Conservation (phyloP, 2,329 filamentous ascomycete genomes). For the Calonectria pteridis region DNA sequence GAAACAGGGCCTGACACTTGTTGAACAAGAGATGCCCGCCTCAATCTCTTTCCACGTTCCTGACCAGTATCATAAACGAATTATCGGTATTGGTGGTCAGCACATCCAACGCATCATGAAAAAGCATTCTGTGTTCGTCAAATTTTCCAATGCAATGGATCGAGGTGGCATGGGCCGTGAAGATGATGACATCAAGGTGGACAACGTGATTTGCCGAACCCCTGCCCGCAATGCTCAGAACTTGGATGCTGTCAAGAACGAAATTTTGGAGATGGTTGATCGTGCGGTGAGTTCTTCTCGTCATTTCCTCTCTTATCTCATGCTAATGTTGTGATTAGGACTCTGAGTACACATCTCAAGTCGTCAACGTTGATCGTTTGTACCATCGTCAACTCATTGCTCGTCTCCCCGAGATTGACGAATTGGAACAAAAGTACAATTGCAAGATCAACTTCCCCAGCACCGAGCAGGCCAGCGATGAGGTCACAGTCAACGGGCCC, state of each 20-base stretch:
- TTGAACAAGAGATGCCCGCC: slow-evolving; percentile 99
- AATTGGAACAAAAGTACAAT: slow-evolving; percentile 98
- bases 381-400: slow-evolving; percentile 95
- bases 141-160: slow-evolving; percentile 99
- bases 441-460: slow-evolving; percentile 99
- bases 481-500: slow-evolving; percentile 94
- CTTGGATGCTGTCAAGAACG: slow-evolving; percentile 95
- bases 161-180: slow-evolving; percentile 89
- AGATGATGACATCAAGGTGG: slow-evolving; percentile 97
- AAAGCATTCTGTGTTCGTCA: slow-evolving; percentile 99
- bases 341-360: slow-evolving; percentile 95
- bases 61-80: slow-evolving; percentile 99
- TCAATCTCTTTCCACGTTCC: slow-evolving; percentile 99
- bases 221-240: slow-evolving; percentile 97
- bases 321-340: slow-evolving; percentile 65
- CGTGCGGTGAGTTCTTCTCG: slow-evolving; percentile 74
- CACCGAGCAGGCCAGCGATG: slow-evolving; percentile 96
- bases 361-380: slow-evolving; percentile 91
- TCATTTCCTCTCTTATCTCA: no score
- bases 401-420: slow-evolving; percentile 89
- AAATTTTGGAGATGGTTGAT: slow-evolving; percentile 99
- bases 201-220: slow-evolving; percentile 98
- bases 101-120: slow-evolving; percentile 99
- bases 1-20: slow-evolving; percentile 90
- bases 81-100: slow-evolving; percentile 97